phyloP scores from a whole-genome alignment of 2,329 filamentous ascomycete genomes.

The Phialophora macrospora region DNA sequence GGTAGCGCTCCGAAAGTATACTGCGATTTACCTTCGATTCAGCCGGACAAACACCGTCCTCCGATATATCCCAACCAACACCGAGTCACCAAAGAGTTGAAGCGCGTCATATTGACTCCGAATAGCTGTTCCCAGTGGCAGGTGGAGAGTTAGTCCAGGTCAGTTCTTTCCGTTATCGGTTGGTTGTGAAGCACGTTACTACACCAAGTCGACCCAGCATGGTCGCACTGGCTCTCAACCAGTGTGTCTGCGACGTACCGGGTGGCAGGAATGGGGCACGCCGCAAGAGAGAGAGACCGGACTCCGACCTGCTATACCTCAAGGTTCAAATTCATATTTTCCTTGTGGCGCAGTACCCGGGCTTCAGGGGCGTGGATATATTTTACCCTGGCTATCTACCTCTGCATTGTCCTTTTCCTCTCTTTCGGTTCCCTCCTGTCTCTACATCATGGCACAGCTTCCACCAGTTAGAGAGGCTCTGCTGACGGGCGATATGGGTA shows the following conservation, averaged over 20 bases:
- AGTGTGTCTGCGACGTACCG: not conserved
- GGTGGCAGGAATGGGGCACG: conserved; percentile 4
- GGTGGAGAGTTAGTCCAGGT: conserved; percentile 17
- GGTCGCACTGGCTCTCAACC: conserved; percentile 5
- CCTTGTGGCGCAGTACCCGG: not conserved
- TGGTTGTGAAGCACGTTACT: conserved; percentile 8
- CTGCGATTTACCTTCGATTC: conserved; percentile 10
- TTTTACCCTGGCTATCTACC: conserved; percentile 5
- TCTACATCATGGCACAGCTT: conserved; percentile 7
- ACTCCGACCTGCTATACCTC: not conserved
- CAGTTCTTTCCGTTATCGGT: conserved; percentile 16
- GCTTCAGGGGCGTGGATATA: conserved; percentile 5
- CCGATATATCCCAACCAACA: conserved; percentile 4
- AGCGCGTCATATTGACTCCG: conserved; percentile 8
- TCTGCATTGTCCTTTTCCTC: conserved; percentile 2
- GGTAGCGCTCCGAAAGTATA: conserved; percentile 7
- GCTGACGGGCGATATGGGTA: conserved; percentile 20
- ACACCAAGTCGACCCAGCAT: not conserved
- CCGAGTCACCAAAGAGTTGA: not conserved
- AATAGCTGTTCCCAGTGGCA: not conserved
- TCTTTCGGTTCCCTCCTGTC: not conserved
- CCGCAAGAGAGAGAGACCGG: not conserved
- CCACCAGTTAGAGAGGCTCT: not conserved
- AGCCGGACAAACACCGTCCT: conserved; percentile 1
- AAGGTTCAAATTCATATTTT: not conserved